Percentiles rank a stretch among this genome's conserved stretches.
phyloP scores from a whole-genome alignment of 768 basidiomycete genomes.

The Dacryopinax spathularia region DNA sequence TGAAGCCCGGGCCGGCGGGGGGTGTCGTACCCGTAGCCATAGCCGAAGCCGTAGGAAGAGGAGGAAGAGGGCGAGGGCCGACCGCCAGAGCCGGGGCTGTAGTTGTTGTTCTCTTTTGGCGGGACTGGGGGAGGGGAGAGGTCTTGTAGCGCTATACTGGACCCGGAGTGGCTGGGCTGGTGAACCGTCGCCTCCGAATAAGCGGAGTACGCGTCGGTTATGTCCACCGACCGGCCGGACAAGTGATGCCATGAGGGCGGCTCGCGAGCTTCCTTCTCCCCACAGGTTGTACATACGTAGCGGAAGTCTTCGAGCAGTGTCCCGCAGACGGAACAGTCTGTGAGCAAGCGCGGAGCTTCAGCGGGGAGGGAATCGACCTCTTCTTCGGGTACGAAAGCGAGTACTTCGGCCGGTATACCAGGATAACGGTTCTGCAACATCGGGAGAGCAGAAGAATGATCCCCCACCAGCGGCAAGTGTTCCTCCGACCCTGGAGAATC shows the following conservation, averaged over 20 bases:
- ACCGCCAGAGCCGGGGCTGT: background rate
- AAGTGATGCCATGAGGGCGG: constrained; percentile 14
- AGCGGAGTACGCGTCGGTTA: background rate
- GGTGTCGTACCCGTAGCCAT: background rate
- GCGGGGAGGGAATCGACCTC: constrained; percentile 4
- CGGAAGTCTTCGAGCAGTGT: constrained; percentile 61
- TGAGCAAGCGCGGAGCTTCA: constrained; percentile 43
- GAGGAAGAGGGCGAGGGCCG: no score
- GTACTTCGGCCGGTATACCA: constrained; percentile 9
- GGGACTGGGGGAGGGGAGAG: background rate
- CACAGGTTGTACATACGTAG: constrained; percentile 81
- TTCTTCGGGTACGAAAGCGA: constrained; percentile 16
- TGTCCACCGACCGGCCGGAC: background rate
- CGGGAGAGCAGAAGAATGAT: background rate
- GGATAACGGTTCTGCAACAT: background rate
- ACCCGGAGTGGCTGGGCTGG: background rate
- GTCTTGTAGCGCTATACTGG: background rate
- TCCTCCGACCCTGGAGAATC: background rate
- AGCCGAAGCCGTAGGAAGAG: no score
- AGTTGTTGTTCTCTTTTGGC: background rate
- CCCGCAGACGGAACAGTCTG: constrained; percentile 75
- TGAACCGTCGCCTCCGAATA: background rate
- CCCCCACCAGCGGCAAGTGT: background rate
- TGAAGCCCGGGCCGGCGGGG: background rate
- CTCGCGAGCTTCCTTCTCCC: constrained; percentile 46